Conservation (phyloP, 352 stramenopile genomes). For the Lagenidium sp. region DNA sequence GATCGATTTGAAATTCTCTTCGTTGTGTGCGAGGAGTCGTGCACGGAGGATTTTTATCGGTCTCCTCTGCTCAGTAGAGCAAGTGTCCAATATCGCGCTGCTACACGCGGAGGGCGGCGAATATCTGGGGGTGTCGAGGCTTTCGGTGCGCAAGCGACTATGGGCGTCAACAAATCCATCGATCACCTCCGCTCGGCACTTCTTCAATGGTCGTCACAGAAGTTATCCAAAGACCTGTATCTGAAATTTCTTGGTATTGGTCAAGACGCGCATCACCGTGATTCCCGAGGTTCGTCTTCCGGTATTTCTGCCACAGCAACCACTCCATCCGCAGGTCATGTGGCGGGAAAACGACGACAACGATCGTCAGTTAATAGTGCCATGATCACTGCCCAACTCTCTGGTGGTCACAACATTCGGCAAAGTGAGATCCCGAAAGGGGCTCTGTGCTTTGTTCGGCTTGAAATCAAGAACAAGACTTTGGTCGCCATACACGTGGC, state of each 20-base stretch:
- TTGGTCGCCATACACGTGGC: conserved; percentile 72
- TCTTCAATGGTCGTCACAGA: conserved; percentile 71
- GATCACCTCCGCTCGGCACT: conserved; percentile 49
- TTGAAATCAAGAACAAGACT: conserved; percentile 76
- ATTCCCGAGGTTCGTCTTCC: conserved; percentile 1
- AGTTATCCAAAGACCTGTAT: conserved; percentile 70
- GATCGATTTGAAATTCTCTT: conserved; percentile 80
- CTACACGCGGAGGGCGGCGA: too few species aligned
- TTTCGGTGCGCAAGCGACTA: too few species aligned
- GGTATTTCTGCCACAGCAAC: too few species aligned
- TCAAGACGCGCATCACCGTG: conserved; percentile 1
- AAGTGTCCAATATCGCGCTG: not conserved
- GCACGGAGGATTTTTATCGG: conserved; percentile 54
- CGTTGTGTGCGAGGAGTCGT: conserved; percentile 61
- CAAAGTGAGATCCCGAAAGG: too few species aligned
- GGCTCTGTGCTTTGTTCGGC: conserved; percentile 72
- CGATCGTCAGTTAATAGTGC: conserved; percentile 21
- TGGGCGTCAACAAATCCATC: conserved; percentile 46
- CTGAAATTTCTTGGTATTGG: conserved; percentile 48
- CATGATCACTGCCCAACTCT: conserved; percentile 25
- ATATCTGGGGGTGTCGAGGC: too few species aligned
- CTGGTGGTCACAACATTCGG: too few species aligned
- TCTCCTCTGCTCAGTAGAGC: not conserved
- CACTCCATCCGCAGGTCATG: not conserved
- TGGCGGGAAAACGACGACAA: conserved; percentile 12